These are phyloP conservation scores for Neurospora sp. DNA, from an alignment of 495 filamentous ascomycete genomes.

Conservation along the genomic window DNA sequence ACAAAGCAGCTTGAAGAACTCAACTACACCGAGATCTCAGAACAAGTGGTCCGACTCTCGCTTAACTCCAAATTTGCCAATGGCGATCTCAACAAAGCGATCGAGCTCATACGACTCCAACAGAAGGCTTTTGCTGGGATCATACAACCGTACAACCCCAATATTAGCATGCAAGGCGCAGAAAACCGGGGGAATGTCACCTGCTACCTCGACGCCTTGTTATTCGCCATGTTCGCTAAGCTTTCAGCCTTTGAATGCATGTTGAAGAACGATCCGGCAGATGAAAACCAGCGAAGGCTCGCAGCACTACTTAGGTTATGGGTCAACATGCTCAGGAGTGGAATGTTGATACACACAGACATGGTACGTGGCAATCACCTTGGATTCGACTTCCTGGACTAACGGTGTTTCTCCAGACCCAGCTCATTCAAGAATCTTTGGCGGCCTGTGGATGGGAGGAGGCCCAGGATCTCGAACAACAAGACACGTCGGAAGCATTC, in stretches of 20 bases:
- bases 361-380: slow-evolving; percentile 48
- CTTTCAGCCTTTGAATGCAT: slow-evolving; percentile 87
- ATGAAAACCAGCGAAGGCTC: slow-evolving; percentile 61
- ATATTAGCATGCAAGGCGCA: slow-evolving; percentile 67
- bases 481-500: slow-evolving; percentile 93
- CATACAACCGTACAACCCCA: slow-evolving; percentile 59
- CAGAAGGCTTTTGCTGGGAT: slow-evolving; percentile 74
- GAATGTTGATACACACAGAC: slow-evolving; percentile 75
- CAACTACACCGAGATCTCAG: slow-evolving; percentile 44
- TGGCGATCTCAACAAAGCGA: slow-evolving; percentile 63
- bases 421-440: slow-evolving; percentile 70
- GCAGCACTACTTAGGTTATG: slow-evolving; percentile 70
- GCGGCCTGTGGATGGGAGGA: slow-evolving; percentile 89
- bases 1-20: slow-evolving; percentile 37
- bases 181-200: slow-evolving; percentile 79
- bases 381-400: slow-evolving; percentile 11
- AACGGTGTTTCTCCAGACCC: slow-evolving; percentile 46
- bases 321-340: slow-evolving; percentile 83
- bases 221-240: slow-evolving; percentile 94
- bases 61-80: slow-evolving; percentile 52
- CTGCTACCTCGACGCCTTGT: slow-evolving; percentile 83
- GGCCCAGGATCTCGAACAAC: slow-evolving; percentile 63
- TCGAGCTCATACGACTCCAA: slow-evolving; percentile 63
- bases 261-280: slow-evolving; percentile 48
- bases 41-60: slow-evolving; percentile 61